phyloP scores from a whole-genome alignment of 768 basidiomycete genomes.

The Rhodosporidiobolus sp. region DNA sequence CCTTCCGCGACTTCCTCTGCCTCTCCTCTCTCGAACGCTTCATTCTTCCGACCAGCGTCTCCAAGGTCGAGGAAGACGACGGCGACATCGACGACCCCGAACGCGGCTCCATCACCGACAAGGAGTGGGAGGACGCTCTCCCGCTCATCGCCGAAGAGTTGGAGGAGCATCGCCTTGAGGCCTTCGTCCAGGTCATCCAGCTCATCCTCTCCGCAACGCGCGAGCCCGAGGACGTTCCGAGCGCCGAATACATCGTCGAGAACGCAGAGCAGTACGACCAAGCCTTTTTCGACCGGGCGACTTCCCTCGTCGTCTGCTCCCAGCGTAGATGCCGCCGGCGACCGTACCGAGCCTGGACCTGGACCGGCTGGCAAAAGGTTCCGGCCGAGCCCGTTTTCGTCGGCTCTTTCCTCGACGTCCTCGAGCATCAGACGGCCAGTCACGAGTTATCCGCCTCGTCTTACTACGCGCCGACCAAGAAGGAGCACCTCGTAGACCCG shows the following conservation, averaged over 20 bases:
- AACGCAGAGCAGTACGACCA: slow-evolving; percentile 5
- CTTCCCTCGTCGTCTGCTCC: slow-evolving; percentile 14
- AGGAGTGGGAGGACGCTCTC: not conserved
- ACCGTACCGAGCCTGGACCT: no score
- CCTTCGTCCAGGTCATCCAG: not conserved
- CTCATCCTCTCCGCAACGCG: not conserved
- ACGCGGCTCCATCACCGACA: not conserved
- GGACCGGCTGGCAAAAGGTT: no score
- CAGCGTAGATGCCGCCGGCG: not conserved
- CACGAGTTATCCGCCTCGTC: not conserved
- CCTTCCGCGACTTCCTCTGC: not conserved
- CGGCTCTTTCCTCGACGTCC: slow-evolving; percentile 2
- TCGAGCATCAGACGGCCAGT: slow-evolving; percentile 4
- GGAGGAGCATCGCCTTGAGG: not conserved
- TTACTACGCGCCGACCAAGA: not conserved
- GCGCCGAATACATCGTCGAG: not conserved
- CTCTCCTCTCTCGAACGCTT: slow-evolving; percentile 10
- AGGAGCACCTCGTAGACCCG: not conserved
- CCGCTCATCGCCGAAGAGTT: not conserved
- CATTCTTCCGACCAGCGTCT: not conserved
- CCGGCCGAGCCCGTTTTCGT: not conserved
- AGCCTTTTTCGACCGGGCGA: slow-evolving; percentile 10
- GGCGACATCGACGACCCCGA: not conserved
- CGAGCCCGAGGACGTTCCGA: not conserved
- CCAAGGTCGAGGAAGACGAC: not conserved